These are phyloP conservation scores for Sphagnum fallax DNA, from an alignment of 228 moss, liverwort and hornwort species.

Conservation along the genomic window DNA sequence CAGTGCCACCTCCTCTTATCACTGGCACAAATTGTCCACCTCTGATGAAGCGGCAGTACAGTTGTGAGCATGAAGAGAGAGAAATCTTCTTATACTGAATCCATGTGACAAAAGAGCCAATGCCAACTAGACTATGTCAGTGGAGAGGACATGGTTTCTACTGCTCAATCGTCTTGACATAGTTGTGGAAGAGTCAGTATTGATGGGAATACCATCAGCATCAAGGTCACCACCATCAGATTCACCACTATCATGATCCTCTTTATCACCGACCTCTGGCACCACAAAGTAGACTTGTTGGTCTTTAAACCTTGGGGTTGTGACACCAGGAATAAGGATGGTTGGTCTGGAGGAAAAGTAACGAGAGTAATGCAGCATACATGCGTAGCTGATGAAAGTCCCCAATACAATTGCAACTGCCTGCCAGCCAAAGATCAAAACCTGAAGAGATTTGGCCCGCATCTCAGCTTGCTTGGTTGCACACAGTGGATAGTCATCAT, in stretches of 20 bases:
- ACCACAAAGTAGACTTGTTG: slow-evolving; percentile 45
- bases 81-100: too few species aligned
- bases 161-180: slow-evolving; percentile 48
- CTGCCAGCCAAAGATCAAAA: slow-evolving; percentile 61
- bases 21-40: too few species aligned
- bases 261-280: slow-evolving; percentile 25
- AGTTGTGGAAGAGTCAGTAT: slow-evolving; percentile 22
- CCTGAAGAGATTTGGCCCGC: slow-evolving; percentile 73
- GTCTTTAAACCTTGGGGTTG: slow-evolving; percentile 4
- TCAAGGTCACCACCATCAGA: slow-evolving; percentile 21
- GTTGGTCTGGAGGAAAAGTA: neutral
- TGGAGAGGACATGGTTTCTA: slow-evolving; percentile 4
- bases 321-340: slow-evolving; percentile 8
- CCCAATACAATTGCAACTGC: slow-evolving; percentile 36
- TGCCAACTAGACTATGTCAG: too few species aligned
- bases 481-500: slow-evolving; percentile 57
- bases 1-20: too few species aligned
- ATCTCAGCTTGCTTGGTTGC: slow-evolving; percentile 19
- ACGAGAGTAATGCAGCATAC: slow-evolving; percentile 10
- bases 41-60: too few species aligned
- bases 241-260: slow-evolving; percentile 10
- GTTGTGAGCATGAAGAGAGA: too few species aligned
- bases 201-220: slow-evolving; percentile 28
- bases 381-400: slow-evolving; percentile 27
- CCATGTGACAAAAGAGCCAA: too few species aligned